Evolutionary conservation across 2,329 filamentous ascomycete species (phyloP).

Genomic region (Exophiala aquamarina): DNA sequence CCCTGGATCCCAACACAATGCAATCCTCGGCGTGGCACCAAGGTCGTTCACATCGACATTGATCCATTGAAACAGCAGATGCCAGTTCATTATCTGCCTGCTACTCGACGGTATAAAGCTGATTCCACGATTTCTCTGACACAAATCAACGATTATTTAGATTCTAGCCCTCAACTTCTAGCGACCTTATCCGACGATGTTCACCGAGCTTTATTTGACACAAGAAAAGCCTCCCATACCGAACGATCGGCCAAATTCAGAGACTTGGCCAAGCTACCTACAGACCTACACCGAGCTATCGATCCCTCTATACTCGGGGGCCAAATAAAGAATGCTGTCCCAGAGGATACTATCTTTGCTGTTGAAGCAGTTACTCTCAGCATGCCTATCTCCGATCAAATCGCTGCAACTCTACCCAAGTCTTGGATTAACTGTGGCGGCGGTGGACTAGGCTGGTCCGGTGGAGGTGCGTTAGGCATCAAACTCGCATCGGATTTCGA

Average conservation of each 20-base stretch:
- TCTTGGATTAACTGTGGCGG: constrained; percentile 68
- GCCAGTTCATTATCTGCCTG: constrained; percentile 69
- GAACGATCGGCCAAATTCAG: too few species aligned
- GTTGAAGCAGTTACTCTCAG: constrained; percentile 78
- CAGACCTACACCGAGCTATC: too few species aligned
- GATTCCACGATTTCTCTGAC: constrained; percentile 65
- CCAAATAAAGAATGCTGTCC: too few species aligned
- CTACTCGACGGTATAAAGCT: constrained; percentile 65
- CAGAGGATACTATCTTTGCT: constrained; percentile 57
- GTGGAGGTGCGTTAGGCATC: constrained; percentile 72
- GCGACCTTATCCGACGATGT: too few species aligned
- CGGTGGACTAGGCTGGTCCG: constrained; percentile 78
- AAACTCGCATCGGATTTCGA: constrained; percentile 64
- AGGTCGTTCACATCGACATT: constrained; percentile 65
- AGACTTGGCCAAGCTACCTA: too few species aligned
- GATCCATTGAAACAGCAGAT: constrained; percentile 72
- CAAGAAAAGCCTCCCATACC: too few species aligned
- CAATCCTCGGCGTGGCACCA: constrained; percentile 56
- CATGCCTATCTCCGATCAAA: constrained; percentile 65
- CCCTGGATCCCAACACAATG: constrained; percentile 86
- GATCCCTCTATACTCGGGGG: too few species aligned
- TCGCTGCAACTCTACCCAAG: constrained; percentile 62
- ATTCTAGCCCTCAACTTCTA: too few species aligned
- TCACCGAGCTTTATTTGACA: too few species aligned
- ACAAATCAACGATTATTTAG: constrained; percentile 67